Conservation (phyloP, 805 yeast genomes). For the Cyberlindnera lachancei region DNA sequence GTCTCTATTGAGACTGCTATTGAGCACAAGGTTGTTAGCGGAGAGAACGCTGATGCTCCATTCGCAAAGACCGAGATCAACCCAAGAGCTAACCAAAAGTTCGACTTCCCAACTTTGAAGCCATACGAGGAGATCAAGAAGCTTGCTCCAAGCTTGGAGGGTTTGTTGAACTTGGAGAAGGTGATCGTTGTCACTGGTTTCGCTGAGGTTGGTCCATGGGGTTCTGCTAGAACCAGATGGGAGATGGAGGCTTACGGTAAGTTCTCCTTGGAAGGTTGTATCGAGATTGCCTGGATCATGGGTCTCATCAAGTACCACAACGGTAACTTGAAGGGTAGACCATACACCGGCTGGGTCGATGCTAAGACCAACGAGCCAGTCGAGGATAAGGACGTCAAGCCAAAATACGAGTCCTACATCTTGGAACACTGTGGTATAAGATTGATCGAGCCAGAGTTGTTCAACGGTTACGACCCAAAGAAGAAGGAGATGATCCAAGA, state of each 20-base stretch:
- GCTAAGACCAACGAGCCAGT: constrained; percentile 88
- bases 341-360: constrained; percentile 97
- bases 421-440: constrained; percentile 95
- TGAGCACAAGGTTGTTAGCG: constrained; percentile 75
- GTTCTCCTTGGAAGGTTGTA: constrained; percentile 94
- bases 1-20: constrained; percentile 89
- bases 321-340: constrained; percentile 82
- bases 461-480: constrained; percentile 89
- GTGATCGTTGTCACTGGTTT: constrained; percentile 96
- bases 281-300: constrained; percentile 99
- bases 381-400: constrained; percentile 89
- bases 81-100: constrained; percentile 93
- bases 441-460: constrained; percentile 91
- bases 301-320: constrained; percentile 93
- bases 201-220: constrained; percentile 99
- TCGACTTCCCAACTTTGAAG: constrained; percentile 87
- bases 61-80: constrained; percentile 69
- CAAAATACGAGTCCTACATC: constrained; percentile 83
- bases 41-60: constrained; percentile 82
- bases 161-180: constrained; percentile 84
- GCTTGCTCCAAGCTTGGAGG: constrained; percentile 70
- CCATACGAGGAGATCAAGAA: constrained; percentile 65
- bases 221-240: constrained; percentile 98
- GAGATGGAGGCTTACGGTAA: constrained; percentile 96
- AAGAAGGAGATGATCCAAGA: constrained; percentile 93